Conservation (phyloP, 2,329 filamentous ascomycete genomes). For the Zymoseptoria ardabiliae region DNA sequence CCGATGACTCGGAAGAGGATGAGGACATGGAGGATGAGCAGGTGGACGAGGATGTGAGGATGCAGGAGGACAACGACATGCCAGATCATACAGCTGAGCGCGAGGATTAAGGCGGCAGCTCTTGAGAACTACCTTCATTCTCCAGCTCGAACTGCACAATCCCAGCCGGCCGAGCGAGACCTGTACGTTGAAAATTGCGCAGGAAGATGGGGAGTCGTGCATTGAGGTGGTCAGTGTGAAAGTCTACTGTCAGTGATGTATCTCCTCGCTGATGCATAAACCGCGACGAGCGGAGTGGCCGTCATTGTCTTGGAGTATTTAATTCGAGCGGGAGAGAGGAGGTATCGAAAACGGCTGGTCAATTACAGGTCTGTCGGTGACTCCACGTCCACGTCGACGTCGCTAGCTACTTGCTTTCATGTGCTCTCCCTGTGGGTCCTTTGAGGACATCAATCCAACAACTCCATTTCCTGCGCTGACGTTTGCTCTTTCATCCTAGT, state of each 20-base stretch:
- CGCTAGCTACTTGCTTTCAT: neutral
- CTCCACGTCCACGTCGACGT: neutral
- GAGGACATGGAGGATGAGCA: conserved; percentile 7
- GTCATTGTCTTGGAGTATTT: too few species aligned
- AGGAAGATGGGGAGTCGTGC: too few species aligned
- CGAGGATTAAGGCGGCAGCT: neutral
- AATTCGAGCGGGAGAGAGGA: too few species aligned
- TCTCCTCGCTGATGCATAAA: too few species aligned
- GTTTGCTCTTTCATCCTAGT: neutral
- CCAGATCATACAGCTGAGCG: conserved; percentile 1
- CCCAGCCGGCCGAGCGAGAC: too few species aligned
- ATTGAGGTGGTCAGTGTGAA: too few species aligned
- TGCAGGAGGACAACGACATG: conserved; percentile 15
- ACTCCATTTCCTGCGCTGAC: neutral
- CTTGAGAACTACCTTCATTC: neutral
- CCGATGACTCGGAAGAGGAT: neutral
- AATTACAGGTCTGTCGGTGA: neutral
- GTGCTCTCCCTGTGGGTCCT: neutral
- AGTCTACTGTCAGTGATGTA: too few species aligned
- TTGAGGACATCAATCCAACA: neutral
- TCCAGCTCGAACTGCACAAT: too few species aligned
- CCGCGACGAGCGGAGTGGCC: too few species aligned
- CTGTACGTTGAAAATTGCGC: too few species aligned
- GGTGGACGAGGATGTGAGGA: conserved; percentile 17
- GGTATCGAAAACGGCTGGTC: too few species aligned